Conservation (phyloP, 306 rosid species). For the Vigna trinervia region DNA sequence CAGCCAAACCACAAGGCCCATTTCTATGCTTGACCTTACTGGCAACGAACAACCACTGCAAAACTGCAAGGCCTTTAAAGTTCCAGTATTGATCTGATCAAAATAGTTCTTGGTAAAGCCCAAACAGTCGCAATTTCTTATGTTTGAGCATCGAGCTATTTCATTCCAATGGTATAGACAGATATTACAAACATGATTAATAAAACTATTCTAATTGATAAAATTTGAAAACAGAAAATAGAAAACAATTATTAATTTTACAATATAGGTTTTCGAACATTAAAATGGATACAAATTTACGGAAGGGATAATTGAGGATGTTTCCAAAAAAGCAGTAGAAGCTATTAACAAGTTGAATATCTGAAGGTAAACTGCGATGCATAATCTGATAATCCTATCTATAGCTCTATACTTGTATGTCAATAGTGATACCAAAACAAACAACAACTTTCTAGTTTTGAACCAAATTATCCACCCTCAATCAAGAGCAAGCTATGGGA, state of each 20-base stretch:
- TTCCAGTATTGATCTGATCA: background rate
- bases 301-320: background rate
- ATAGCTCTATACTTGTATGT: background rate
- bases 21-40: background rate
- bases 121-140: background rate
- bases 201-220: background rate
- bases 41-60: background rate
- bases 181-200: background rate
- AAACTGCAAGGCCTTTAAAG: background rate
- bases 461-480: background rate
- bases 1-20: background rate
- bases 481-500: background rate
- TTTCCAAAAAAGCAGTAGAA: background rate
- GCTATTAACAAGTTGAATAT: background rate
- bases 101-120: background rate
- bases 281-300: background rate
- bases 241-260: conserved; percentile 11
- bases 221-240: background rate
- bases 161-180: background rate
- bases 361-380: background rate
- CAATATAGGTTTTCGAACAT: background rate
- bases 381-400: background rate
- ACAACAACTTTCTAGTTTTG: background rate
- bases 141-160: background rate
- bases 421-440: conserved; percentile 2